These are phyloP conservation scores for Lasiosphaeriaceae sp. DNA, from an alignment of 495 filamentous ascomycete genomes.

Conservation along the genomic window DNA sequence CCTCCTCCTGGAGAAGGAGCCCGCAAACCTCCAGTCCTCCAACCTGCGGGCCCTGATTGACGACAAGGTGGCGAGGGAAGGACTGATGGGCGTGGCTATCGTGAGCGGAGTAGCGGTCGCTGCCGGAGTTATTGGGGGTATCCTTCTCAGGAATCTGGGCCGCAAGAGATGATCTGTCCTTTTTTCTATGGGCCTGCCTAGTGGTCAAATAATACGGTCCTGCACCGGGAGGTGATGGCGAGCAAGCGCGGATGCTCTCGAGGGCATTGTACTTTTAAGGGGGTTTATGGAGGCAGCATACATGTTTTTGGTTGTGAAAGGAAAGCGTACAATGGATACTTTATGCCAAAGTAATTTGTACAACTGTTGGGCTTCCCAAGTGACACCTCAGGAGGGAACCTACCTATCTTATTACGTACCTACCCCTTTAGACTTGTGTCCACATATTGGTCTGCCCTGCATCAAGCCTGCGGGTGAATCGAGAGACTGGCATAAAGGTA, in stretches of 20 bases:
- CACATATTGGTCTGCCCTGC: too few species aligned
- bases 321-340: too few species aligned
- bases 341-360: too few species aligned
- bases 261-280: too few species aligned
- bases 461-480: too few species aligned
- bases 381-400: too few species aligned
- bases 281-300: background rate
- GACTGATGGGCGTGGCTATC: conserved; percentile 92
- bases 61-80: conserved; percentile 93
- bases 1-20: conserved; percentile 80
- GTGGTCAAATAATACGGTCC: background rate
- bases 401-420: too few species aligned
- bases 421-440: too few species aligned
- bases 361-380: too few species aligned
- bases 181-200: background rate
- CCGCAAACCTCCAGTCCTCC: conserved; percentile 79
- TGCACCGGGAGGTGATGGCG: background rate
- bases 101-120: conserved; percentile 89
- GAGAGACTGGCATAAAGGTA: too few species aligned
- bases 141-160: conserved; percentile 64
- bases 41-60: conserved; percentile 85
- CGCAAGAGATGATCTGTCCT: conserved; percentile 26
- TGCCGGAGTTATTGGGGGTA: conserved; percentile 85
- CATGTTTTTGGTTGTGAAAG: background rate
- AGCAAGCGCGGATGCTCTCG: too few species aligned